A percentile compares a stretch with the other conserved stretches of the same genome.
phyloP scores from a whole-genome alignment of 2,329 filamentous ascomycete species.

The Aspergillus intermedius region DNA sequence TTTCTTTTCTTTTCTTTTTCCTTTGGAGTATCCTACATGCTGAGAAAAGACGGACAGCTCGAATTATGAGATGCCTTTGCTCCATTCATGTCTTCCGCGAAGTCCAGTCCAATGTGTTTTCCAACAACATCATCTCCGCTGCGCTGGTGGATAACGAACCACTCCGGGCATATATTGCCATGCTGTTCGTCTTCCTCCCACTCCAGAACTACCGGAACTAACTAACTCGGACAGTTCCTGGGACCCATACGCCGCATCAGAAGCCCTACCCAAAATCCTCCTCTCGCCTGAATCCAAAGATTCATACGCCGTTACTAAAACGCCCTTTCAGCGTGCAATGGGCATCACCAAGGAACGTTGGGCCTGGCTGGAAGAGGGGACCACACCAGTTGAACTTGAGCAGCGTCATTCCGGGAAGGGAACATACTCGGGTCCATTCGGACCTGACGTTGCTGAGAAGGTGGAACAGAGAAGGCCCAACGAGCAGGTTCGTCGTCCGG shows the following conservation, averaged over 20 bases:
- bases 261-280: neutral
- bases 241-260: neutral
- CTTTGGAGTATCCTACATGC: no score
- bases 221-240: neutral
- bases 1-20: neutral
- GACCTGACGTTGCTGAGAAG: neutral
- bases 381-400: neutral
- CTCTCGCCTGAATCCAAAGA: neutral
- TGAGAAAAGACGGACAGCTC: neutral
- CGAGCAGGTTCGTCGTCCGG: neutral
- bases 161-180: neutral
- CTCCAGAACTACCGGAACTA: no score
- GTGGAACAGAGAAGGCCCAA: neutral
- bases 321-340: neutral
- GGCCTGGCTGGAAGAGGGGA: constrained; percentile 6
- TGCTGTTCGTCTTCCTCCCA: neutral
- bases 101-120: neutral
- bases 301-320: neutral
- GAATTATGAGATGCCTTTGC: neutral
- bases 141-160: neutral
- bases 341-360: constrained; percentile 1
- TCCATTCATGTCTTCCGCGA: neutral
- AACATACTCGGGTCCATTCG: neutral
- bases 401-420: neutral
- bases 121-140: neutral